Evolutionary conservation across 768 basidiomycete species (phyloP).

Genomic region (Amanita subjunquillea): DNA sequence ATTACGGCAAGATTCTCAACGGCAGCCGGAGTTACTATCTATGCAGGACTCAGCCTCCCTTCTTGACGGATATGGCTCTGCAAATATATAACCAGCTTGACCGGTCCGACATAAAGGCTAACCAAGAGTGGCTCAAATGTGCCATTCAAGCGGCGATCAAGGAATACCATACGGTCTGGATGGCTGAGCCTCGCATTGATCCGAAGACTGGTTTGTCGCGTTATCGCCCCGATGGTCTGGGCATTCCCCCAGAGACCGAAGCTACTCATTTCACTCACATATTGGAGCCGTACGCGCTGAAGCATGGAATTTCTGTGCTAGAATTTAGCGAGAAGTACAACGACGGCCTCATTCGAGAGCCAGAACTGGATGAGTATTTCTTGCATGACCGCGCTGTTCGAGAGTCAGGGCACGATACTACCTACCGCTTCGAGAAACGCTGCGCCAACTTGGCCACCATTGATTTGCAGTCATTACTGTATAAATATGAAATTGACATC

Average conservation of each 20-base stretch:
- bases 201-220: slow-evolving; percentile 90
- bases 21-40: slow-evolving; percentile 94
- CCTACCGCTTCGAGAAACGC: slow-evolving; percentile 95
- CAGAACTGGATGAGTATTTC: slow-evolving; percentile 93
- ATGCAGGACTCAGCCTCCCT: slow-evolving; percentile 92
- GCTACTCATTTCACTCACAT: slow-evolving; percentile 98
- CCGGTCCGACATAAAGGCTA: slow-evolving; percentile 66
- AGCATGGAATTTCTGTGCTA: slow-evolving; percentile 85
- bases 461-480: slow-evolving; percentile 89
- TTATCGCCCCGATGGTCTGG: slow-evolving; percentile 87
- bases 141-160: slow-evolving; percentile 98
- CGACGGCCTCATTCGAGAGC: slow-evolving; percentile 72
- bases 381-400: slow-evolving; percentile 93
- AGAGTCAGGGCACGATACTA: slow-evolving; percentile 94
- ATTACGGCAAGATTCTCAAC: slow-evolving; percentile 95
- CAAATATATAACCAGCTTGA: slow-evolving; percentile 97
- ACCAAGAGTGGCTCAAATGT: slow-evolving; percentile 87
- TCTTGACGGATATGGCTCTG: slow-evolving; percentile 96
- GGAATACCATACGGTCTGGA: slow-evolving; percentile 98
- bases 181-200: slow-evolving; percentile 89
- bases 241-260: slow-evolving; percentile 98
- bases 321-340: slow-evolving; percentile 98
- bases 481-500: slow-evolving; percentile 98
- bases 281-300: slow-evolving; percentile 87
- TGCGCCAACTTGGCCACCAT: slow-evolving; percentile 96